These are phyloP conservation scores for Solanum lignicaule DNA, from an alignment of 257 asterid genomes.

Conservation along the genomic window DNA sequence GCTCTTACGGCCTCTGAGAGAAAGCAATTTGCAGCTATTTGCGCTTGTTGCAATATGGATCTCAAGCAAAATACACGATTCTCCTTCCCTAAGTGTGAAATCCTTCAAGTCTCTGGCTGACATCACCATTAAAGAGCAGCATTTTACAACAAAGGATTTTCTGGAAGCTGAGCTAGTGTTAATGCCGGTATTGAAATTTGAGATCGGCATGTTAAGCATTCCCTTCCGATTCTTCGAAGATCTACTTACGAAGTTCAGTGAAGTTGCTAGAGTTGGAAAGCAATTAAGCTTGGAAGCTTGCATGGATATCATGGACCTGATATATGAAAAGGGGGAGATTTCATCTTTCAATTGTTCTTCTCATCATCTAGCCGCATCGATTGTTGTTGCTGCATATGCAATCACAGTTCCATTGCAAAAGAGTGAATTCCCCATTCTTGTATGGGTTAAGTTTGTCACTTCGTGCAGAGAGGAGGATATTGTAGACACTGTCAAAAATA, in stretches of 20 bases:
- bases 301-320: slow-evolving; percentile 76
- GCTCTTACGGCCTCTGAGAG: slow-evolving; percentile 56
- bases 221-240: slow-evolving; percentile 38
- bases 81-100: slow-evolving; percentile 49
- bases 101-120: slow-evolving; percentile 44
- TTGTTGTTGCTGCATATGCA: slow-evolving; percentile 64
- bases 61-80: slow-evolving; percentile 82
- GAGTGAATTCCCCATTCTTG: slow-evolving; percentile 84
- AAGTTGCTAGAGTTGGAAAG: slow-evolving; percentile 51
- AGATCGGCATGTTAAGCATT: slow-evolving; percentile 38
- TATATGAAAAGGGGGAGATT: slow-evolving; percentile 61
- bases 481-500: slow-evolving; percentile 16
- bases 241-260: slow-evolving; percentile 49
- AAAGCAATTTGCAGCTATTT: slow-evolving; percentile 87
- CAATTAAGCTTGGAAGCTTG: slow-evolving; percentile 50
- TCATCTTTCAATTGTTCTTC: slow-evolving; percentile 48
- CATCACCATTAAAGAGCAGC: slow-evolving; percentile 58
- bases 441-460: slow-evolving; percentile 59
- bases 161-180: slow-evolving; percentile 68
- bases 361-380: slow-evolving; percentile 52
- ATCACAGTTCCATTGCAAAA: slow-evolving; percentile 55
- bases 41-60: slow-evolving; percentile 75
- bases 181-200: slow-evolving; percentile 67
- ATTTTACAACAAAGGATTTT: slow-evolving; percentile 56
- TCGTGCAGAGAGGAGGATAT: slow-evolving; percentile 28